Conservation (phyloP, 2,329 filamentous ascomycete species). For the Alternaria atra region DNA sequence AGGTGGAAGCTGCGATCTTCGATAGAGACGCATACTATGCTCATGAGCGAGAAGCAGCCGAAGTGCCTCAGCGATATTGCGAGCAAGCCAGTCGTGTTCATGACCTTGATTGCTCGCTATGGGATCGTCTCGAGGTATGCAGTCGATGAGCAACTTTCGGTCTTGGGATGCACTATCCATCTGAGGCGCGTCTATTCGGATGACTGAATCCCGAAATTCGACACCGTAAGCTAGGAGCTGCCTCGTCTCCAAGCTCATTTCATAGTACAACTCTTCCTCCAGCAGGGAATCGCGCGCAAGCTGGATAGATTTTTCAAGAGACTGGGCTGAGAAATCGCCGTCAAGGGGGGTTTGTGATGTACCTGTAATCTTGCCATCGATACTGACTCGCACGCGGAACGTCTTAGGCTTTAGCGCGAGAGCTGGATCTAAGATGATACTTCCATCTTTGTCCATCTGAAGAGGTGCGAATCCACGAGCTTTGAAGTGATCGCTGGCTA, state of each 20-base stretch:
- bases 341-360: constrained; percentile 53
- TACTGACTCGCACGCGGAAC: constrained; percentile 73
- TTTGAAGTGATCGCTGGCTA: constrained; percentile 66
- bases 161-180: constrained; percentile 45
- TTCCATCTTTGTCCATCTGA: constrained; percentile 76
- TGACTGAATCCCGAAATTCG: constrained; percentile 62
- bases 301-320: constrained; percentile 73
- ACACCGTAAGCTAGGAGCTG: constrained; percentile 76
- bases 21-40: constrained; percentile 77
- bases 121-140: constrained; percentile 68
- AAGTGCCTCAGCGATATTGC: constrained; percentile 72
- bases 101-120: constrained; percentile 28
- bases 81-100: constrained; percentile 62
- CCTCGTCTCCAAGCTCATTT: constrained; percentile 83
- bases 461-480: constrained; percentile 83
- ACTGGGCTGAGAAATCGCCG: constrained; percentile 56
- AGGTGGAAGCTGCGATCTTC: constrained; percentile 71
- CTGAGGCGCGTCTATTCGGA: constrained; percentile 44
- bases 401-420: constrained; percentile 64
- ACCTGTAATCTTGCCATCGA: constrained; percentile 67
- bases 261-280: constrained; percentile 88
- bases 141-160: constrained; percentile 72
- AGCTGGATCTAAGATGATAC: constrained; percentile 76
- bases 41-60: constrained; percentile 80
- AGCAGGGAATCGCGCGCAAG: constrained; percentile 82